Percentiles rank a stretch among this genome's conserved stretches.
Evolutionary conservation across 768 basidiomycete genomes (phyloP).

Genomic region (Tricholoma sp.): DNA sequence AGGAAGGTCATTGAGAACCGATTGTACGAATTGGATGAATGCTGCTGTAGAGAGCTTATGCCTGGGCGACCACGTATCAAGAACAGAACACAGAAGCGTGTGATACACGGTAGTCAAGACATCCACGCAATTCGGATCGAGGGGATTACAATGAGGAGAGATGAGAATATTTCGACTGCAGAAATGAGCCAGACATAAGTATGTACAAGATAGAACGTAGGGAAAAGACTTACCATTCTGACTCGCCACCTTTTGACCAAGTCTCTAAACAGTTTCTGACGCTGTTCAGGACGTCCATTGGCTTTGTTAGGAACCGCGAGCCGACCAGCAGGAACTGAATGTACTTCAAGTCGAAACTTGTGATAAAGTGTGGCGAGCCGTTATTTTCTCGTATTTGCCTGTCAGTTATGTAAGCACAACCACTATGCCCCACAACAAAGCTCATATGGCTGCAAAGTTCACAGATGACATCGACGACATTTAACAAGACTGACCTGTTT

Average conservation of each 20-base stretch:
- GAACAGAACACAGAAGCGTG: constrained; percentile 54
- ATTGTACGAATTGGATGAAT: constrained; percentile 62
- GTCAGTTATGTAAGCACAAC: too few relatives aligned
- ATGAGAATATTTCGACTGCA: constrained; percentile 58
- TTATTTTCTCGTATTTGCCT: not conserved
- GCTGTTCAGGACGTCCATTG: constrained; percentile 58
- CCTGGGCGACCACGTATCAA: constrained; percentile 51
- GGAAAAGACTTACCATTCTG: constrained; percentile 47
- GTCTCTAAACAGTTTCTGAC: constrained; percentile 44
- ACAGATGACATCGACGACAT: too few relatives aligned
- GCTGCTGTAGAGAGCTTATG: constrained; percentile 40
- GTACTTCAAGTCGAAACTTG: not conserved
- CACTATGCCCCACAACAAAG: too few relatives aligned
- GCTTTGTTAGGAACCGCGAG: not conserved
- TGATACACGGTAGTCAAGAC: constrained; percentile 65
- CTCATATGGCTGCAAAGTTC: too few relatives aligned
- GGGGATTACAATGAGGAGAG: constrained; percentile 54
- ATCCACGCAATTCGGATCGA: constrained; percentile 48
- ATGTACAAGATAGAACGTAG: constrained; percentile 11
- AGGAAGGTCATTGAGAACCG: constrained; percentile 55
- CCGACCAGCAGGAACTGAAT: not conserved
- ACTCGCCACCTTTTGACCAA: constrained; percentile 59
- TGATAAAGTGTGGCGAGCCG: not conserved
- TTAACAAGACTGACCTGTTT: too few relatives aligned
- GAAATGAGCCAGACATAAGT: constrained; percentile 10